Evolutionary conservation across 202 grass and related monocot genomes (phyloP).

Genomic region (Alloteropsis angusta): DNA sequence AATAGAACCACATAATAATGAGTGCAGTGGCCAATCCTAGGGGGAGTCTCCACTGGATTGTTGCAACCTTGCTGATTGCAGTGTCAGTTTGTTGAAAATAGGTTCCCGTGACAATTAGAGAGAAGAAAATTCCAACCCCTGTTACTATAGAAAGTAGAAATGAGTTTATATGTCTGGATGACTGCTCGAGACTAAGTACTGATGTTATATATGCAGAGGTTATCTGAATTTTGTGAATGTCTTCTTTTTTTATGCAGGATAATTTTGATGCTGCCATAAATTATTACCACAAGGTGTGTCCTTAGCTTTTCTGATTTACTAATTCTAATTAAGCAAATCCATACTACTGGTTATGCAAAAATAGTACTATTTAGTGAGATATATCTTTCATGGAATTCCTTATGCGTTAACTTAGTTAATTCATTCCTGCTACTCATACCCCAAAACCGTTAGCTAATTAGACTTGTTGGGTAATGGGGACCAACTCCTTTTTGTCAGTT

Average conservation of each 20-base stretch:
- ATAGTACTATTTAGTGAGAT: not conserved
- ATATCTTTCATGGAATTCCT: not conserved
- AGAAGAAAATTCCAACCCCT: not conserved
- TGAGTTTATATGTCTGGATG: not conserved
- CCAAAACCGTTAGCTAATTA: not conserved
- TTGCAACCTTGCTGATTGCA: constrained; percentile 10
- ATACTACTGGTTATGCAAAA: not conserved
- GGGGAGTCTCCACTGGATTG: too few relatives aligned
- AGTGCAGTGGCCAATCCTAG: too few relatives aligned
- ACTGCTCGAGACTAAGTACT: not conserved
- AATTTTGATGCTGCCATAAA: constrained; percentile 82
- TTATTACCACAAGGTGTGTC: constrained; percentile 90
- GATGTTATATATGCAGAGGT: not conserved
- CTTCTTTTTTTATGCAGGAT: constrained; percentile 52
- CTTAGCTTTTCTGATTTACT: not conserved
- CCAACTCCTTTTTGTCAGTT: not conserved
- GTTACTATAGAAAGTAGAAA: not conserved
- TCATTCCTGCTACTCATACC: not conserved
- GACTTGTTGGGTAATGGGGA: not conserved
- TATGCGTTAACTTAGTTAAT: not conserved
- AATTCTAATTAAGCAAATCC: not conserved
- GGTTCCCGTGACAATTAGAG: not conserved
- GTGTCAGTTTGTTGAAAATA: not conserved
- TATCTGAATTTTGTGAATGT: constrained; percentile 3
- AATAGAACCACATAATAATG: not conserved